A percentile compares a stretch with the other conserved stretches of the same genome.
Evolutionary conservation across 768 basidiomycete species (phyloP).

Genomic region (Pleurotus djamor): DNA sequence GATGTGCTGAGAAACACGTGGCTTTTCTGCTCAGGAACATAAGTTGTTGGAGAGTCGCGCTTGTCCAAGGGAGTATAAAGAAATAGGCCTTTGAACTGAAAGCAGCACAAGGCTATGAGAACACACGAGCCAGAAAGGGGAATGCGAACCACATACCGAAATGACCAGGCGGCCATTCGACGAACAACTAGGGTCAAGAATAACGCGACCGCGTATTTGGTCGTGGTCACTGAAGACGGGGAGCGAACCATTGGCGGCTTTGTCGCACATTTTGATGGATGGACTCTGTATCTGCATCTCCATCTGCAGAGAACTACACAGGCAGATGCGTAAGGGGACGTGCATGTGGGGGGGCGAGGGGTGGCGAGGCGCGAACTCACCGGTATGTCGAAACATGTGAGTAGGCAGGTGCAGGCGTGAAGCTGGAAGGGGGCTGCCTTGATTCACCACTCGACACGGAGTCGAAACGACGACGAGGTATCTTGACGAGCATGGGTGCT

Average conservation of each 20-base stretch:
- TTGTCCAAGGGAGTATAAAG: constrained; percentile 31
- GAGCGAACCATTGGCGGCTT: constrained; percentile 25
- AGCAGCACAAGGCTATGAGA: neutral
- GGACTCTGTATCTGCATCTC: constrained; percentile 64
- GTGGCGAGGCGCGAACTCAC: constrained; percentile 23
- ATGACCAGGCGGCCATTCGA: constrained; percentile 57
- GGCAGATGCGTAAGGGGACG: neutral
- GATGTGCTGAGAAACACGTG: constrained; percentile 53
- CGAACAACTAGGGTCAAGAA: constrained; percentile 49
- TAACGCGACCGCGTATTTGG: constrained; percentile 56
- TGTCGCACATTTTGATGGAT: constrained; percentile 46
- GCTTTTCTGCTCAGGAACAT: constrained; percentile 22
- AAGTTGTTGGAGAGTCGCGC: constrained; percentile 16
- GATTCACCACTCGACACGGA: constrained; percentile 19
- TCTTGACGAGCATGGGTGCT: constrained; percentile 20
- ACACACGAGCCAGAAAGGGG: constrained; percentile 1
- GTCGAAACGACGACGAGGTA: constrained; percentile 26
- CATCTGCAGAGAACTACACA: constrained; percentile 46
- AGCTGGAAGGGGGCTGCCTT: constrained; percentile 26
- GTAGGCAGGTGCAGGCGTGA: constrained; percentile 30
- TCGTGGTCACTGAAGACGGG: constrained; percentile 65
- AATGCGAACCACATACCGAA: constrained; percentile 31
- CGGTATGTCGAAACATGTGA: constrained; percentile 50
- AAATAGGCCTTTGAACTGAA: constrained; percentile 65
- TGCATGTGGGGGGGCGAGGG: no score